These are phyloP conservation scores for Dendrobium huoshanense DNA, from an alignment of 106 monocot genomes.

Conservation along the genomic window DNA sequence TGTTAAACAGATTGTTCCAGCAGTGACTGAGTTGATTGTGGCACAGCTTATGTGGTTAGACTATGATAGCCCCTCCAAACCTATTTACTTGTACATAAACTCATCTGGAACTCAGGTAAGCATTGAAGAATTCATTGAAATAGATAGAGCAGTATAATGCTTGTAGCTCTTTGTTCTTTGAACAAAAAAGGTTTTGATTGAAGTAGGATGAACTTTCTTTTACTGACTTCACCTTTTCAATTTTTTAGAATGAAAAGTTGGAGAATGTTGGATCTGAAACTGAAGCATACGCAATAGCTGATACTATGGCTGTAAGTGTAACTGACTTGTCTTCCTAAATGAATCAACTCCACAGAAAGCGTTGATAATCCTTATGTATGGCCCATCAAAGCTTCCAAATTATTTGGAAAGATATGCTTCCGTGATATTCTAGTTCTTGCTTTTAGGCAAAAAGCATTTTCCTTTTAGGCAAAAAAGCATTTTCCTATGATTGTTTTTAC, in stretches of 20 bases:
- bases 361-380: background rate
- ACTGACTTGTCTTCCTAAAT: background rate
- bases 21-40: slow-evolving; percentile 86
- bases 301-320: slow-evolving; percentile 69
- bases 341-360: background rate
- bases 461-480: background rate
- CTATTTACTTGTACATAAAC: slow-evolving; percentile 87
- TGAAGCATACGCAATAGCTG: slow-evolving; percentile 91
- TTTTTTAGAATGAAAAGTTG: slow-evolving; percentile 68
- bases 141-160: background rate
- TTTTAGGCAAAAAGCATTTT: background rate
- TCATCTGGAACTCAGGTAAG: slow-evolving; percentile 84
- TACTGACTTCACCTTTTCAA: background rate
- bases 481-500: background rate
- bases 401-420: background rate
- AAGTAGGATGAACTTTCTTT: background rate
- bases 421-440: background rate
- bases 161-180: background rate
- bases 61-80: slow-evolving; percentile 80
- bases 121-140: background rate
- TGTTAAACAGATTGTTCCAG: slow-evolving; percentile 70
- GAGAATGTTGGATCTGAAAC: slow-evolving; percentile 90
- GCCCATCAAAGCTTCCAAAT: background rate
- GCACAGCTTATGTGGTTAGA: slow-evolving; percentile 92
- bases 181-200: background rate